These are phyloP conservation scores for Cryptosporidium andersoni DNA, from an alignment of 169 alveolate species.

Conservation along the genomic window DNA sequence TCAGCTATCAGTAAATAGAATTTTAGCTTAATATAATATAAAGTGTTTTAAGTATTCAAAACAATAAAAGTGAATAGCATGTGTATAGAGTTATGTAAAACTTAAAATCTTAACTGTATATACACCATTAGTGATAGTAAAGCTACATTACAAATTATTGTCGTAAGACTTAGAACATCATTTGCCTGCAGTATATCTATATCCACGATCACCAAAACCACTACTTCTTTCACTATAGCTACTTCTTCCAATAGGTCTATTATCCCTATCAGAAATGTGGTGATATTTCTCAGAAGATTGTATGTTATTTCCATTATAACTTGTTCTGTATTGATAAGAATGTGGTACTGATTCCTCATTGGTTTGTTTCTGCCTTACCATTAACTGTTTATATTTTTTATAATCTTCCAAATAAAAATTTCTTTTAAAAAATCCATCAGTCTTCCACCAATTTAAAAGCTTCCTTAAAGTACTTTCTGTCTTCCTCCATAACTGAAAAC, in stretches of 20 bases:
- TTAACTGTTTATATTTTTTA: slow-evolving; percentile 45
- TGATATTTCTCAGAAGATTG: not conserved
- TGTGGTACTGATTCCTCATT: not conserved
- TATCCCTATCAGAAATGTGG: not conserved
- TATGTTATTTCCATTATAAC: not conserved
- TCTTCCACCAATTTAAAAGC: slow-evolving; percentile 66
- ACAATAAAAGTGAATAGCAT: too few species aligned
- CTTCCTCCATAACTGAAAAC: slow-evolving; percentile 59
- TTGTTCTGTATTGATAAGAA: not conserved
- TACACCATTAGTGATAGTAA: too few species aligned
- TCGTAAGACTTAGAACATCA: too few species aligned
- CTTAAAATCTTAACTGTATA: too few species aligned
- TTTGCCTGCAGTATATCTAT: too few species aligned
- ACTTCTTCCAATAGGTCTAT: not conserved
- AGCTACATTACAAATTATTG: too few species aligned
- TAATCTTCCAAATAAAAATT: slow-evolving; percentile 40
- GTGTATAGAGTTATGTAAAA: too few species aligned
- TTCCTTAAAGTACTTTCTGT: slow-evolving; percentile 59
- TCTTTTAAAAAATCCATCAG: slow-evolving; percentile 64
- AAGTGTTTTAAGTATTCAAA: too few species aligned
- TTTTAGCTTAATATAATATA: too few species aligned
- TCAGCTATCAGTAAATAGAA: too few species aligned
- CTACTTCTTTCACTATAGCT: not conserved
- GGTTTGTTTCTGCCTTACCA: slow-evolving; percentile 65
- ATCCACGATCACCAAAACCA: not conserved